phyloP scores from a whole-genome alignment of 176 grass and related monocot species.

The Avena eriantha region DNA sequence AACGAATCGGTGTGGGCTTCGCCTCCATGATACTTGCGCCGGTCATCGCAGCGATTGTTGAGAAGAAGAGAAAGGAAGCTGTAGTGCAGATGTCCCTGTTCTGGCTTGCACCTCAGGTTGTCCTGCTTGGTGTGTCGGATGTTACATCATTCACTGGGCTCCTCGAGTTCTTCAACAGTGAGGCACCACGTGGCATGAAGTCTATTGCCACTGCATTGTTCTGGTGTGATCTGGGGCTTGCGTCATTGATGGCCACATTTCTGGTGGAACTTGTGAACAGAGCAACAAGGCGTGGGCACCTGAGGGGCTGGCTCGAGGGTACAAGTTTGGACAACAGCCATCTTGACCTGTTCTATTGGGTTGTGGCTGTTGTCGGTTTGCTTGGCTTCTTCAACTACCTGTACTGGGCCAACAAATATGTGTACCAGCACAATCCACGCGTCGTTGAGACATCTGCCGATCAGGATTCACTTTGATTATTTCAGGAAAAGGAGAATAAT shows the following conservation, averaged over 20 bases:
- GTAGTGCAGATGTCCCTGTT: constrained; percentile 64
- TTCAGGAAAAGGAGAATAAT: background rate
- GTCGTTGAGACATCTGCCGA: background rate
- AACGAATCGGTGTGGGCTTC: constrained; percentile 56
- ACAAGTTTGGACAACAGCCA: constrained; percentile 56
- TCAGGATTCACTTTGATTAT: constrained; percentile 2
- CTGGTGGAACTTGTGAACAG: constrained; percentile 53
- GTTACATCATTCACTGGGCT: constrained; percentile 66
- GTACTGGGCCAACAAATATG: constrained; percentile 70
- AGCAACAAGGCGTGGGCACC: constrained; percentile 48
- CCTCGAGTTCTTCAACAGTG: constrained; percentile 77
- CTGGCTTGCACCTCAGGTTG: constrained; percentile 60
- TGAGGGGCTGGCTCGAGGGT: constrained; percentile 71
- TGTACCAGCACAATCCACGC: constrained; percentile 43
- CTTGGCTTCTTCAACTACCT: constrained; percentile 66
- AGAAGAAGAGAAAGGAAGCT: constrained; percentile 48
- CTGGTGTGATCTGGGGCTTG: constrained; percentile 58
- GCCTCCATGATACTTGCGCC: constrained; percentile 37
- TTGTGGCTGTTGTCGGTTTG: constrained; percentile 43
- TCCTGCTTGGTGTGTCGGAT: constrained; percentile 61
- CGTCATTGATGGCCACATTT: constrained; percentile 54
- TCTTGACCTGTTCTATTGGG: constrained; percentile 74
- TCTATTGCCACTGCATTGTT: constrained; percentile 66
- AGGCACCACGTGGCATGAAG: constrained; percentile 64
- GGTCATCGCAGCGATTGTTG: constrained; percentile 47